Base-by-base conservation (phyloP, 805 yeast species). In the Hanseniaspora lachancei region DNA sequence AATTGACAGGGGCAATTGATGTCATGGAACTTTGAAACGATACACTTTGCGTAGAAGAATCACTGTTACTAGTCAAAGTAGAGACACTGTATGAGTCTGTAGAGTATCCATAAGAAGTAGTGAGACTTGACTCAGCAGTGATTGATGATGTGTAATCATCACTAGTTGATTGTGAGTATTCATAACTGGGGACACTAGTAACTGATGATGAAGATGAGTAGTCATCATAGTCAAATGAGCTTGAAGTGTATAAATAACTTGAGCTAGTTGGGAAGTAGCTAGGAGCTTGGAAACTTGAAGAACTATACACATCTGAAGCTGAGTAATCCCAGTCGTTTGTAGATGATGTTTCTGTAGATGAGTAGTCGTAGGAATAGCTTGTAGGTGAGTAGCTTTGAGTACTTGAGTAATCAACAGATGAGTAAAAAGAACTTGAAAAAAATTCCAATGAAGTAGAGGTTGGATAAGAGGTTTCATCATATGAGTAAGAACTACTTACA, bases 41-140 rank as follows among this genome's bases (percentile, higher is more conserved):
- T 23, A 39, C 54, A 49, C 43, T 59, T 38, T 9, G 49, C 16
- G 60, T 56, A 29, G 63, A 60, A 24, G 57, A 13, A 5, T 38
- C 43, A 15, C 16, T 48, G 18, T 48, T 40, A 49, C 53, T 49
- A 38, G 53, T n/a, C 15, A 59, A 55, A 32, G 66, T 62, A 23
- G 66, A 34, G n/a, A 21, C 21, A 16, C 5, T 15, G 16, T 40
- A 18, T 20, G 43, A 40, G 23, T 40, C 16, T 20, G 43, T 32
- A 32, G 35, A 32, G 35, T 32, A 32, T 32, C 35, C 35, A 32
- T 32, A 32, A 32, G 35, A 32, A 2, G 35, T 40, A 23, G 24
- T 10, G 21, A 29, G 21, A 10, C 43, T 40, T 6, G 43, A 1
- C 12, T 40, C 21, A 20, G 2, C 23, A 40, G 5, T 10, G 15